Conservation (phyloP, 345 rosid genomes). For the Ceriops zippeliana region DNA sequence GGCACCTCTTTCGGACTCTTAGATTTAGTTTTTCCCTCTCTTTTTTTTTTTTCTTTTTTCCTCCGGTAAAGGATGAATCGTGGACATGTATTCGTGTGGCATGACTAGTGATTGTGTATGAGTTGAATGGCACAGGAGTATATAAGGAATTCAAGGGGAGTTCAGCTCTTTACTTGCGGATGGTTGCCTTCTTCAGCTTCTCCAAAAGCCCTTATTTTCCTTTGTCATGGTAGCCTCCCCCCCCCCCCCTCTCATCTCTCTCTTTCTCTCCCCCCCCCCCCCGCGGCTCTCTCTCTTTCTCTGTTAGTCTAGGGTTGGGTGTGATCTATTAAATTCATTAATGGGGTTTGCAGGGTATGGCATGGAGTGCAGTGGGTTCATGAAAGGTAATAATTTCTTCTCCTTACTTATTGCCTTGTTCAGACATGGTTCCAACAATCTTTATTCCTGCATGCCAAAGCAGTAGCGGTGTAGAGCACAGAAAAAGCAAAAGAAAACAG, state of each 20-base stretch:
- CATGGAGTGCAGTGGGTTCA: conserved; percentile 90
- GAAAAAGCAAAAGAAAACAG: no score
- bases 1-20: not conserved
- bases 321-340: conserved; percentile 28
- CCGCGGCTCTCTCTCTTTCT: not conserved
- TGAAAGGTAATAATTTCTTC: conserved; percentile 69
- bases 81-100: no score
- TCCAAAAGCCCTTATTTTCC: conserved; percentile 80
- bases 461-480: no score
- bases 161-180: conserved; percentile 72
- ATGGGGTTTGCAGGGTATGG: conserved; percentile 76
- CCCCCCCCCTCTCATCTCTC: not conserved
- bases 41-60: not conserved
- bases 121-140: conserved; percentile 38
- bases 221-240: conserved; percentile 69
- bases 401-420: not conserved
- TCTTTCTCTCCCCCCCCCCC: no score
- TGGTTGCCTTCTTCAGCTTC: conserved; percentile 69
- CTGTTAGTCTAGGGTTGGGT: conserved; percentile 1
- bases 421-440: not conserved
- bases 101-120: not conserved
- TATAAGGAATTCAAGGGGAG: conserved; percentile 69
- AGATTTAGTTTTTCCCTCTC: not conserved
- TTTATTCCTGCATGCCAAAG: not conserved
- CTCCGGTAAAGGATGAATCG: not conserved